Conservation (phyloP, 495 filamentous ascomycete species). For the Acidomyces sp. region DNA sequence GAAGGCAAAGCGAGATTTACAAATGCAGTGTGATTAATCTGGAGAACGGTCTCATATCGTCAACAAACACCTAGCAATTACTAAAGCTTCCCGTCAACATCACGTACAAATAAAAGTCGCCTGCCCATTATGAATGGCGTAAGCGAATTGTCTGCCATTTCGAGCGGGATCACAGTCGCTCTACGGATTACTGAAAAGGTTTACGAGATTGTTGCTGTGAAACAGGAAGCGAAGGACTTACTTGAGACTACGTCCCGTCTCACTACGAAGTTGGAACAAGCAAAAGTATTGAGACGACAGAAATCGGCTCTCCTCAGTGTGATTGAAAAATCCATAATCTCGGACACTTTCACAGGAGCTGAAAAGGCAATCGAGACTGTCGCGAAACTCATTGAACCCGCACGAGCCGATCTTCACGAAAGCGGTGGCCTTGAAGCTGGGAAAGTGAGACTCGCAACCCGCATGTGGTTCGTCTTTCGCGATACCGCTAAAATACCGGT, state of each 20-base stretch:
- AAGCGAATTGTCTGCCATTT: no score
- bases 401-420: constrained; percentile 1
- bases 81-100: no score
- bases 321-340: background rate
- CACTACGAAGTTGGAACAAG: background rate
- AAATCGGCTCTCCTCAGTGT: background rate
- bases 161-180: background rate
- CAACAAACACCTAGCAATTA: no score
- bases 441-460: background rate
- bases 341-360: background rate
- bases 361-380: constrained; percentile 1
- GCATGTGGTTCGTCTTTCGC: constrained; percentile 4
- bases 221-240: constrained; percentile 5
- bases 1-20: no score
- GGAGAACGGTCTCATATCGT: no score
- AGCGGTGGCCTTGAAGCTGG: background rate
- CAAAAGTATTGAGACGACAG: background rate
- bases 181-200: constrained; percentile 4
- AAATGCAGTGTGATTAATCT: no score
- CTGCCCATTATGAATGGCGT: no score
- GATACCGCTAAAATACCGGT: constrained; percentile 1
- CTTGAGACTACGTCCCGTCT: constrained; percentile 1
- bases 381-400: constrained; percentile 1
- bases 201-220: constrained; percentile 5
- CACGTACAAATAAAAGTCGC: no score